Base-by-base conservation (phyloP, 768 basidiomycete species). In the Piloderma croceum region DNA sequence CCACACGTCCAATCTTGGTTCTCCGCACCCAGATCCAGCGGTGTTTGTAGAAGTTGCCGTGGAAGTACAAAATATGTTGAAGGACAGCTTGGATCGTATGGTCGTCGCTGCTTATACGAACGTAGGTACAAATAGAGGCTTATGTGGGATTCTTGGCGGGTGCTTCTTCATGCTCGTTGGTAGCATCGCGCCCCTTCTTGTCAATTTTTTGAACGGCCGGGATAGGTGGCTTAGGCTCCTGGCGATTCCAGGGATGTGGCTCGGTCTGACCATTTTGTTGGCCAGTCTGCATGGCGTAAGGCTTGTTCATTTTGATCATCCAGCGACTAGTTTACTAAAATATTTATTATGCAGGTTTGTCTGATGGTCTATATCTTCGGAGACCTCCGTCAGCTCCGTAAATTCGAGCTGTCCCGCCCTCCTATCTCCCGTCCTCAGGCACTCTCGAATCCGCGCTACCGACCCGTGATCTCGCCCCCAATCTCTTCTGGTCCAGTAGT, bases 301-400 rank as follows among this genome's bases (percentile, higher is more conserved):
- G n/a, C n/a, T n/a, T n/a, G 44, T 52, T 10, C 5, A 22, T 18
- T 15, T 7, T 31, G 7, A 31, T 32, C 20, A 34, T 20, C 7
- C 13, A 27, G 25, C 25, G 19, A 13, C 39, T 45, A 22, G 15
- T 32, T 15, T 5, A 5, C 15, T n/a, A 19, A 20, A 9, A 33
- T 52, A n/a, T 37, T 27, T 12, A 38, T 27, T 24, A 60, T 72
- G 56, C 74, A n/a, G n/a, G n/a, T n/a, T 9, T 89, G 86, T 54
- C 55, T 88, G 41, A 84, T 83, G 54, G 75, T 89, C 5, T 89
- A 87, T 54, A 54, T 88, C 22, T 86, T 88, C 50, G 86, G 86
- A 6, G 86, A 89, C 59, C 66, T 88, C 15, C 69, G 86, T 6
- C 86, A 89, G 52, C 69, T 89, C 15, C 77, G 81, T 49, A 81